phyloP scores from a whole-genome alignment of 768 basidiomycete genomes.

The Lactarius akahatsu region DNA sequence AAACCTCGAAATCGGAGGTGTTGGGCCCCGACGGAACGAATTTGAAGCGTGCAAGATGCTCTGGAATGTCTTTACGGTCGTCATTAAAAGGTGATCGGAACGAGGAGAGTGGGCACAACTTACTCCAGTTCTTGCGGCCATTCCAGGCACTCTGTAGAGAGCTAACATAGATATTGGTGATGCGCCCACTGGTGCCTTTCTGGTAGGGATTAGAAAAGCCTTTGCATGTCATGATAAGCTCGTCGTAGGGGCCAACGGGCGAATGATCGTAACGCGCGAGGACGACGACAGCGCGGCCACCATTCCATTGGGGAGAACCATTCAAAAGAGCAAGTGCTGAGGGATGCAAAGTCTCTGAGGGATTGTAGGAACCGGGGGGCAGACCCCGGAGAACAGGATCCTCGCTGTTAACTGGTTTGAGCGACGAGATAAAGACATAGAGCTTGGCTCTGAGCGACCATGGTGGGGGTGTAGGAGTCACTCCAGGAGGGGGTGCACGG shows the following conservation, averaged over 20 bases:
- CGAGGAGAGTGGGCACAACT: background rate
- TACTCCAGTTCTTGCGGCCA: constrained; percentile 26
- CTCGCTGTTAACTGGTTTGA: constrained; percentile 16
- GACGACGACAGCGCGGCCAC: constrained; percentile 3
- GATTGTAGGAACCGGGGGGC: constrained; percentile 22
- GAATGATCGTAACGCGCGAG: constrained; percentile 21
- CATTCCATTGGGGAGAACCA: constrained; percentile 19
- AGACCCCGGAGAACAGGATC: constrained; percentile 25
- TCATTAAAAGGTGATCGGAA: background rate
- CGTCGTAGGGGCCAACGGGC: constrained; percentile 28
- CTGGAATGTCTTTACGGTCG: constrained; percentile 14
- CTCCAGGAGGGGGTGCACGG: background rate
- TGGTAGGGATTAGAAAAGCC: constrained; percentile 10
- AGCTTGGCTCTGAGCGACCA: constrained; percentile 19
- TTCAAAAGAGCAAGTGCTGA: constrained; percentile 20
- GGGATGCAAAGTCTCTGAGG: constrained; percentile 22
- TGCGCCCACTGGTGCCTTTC: constrained; percentile 5
- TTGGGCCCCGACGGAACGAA: background rate
- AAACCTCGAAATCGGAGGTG: constrained; percentile 4
- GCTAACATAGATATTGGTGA: constrained; percentile 27
- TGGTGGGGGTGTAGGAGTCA: constrained; percentile 12
- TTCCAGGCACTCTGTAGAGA: constrained; percentile 14
- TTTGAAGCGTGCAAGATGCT: constrained; percentile 24
- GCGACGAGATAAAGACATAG: constrained; percentile 10
- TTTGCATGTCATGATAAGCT: constrained; percentile 10